phyloP scores from a whole-genome alignment of 805 yeast species.

The Myxozyma nipponensis region DNA sequence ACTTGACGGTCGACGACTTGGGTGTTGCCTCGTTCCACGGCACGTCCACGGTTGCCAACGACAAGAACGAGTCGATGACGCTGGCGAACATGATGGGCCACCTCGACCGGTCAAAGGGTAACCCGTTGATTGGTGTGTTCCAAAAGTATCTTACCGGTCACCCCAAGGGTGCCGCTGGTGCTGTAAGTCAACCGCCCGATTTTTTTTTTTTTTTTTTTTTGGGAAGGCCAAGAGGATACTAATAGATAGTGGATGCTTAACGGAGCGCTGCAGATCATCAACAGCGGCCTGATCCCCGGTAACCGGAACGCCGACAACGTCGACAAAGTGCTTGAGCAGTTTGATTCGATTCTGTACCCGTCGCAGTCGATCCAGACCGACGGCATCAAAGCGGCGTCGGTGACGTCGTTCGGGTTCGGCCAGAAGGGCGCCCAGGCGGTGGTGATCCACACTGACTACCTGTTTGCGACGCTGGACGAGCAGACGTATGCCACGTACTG shows the following conservation, averaged over 20 bases:
- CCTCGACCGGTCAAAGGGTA: conserved; percentile 95
- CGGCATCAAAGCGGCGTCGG: conserved; percentile 94
- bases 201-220: neutral
- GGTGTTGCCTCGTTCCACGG: conserved; percentile 99
- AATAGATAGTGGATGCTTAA: conserved; percentile 81
- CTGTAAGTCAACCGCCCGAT: conserved; percentile 37
- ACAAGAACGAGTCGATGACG: conserved; percentile 94
- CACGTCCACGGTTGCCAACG: conserved; percentile 97
- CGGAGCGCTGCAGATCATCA: conserved; percentile 91
- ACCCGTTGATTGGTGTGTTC: conserved; percentile 96
- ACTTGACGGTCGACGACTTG: conserved; percentile 88
- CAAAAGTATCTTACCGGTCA: conserved; percentile 99
- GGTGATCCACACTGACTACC: conserved; percentile 87
- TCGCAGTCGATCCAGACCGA: conserved; percentile 90
- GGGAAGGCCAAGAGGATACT: neutral
- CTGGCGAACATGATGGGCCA: conserved; percentile 90
- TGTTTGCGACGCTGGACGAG: conserved; percentile 76
- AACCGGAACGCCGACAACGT: conserved; percentile 98
- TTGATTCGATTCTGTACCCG: conserved; percentile 87
- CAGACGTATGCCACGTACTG: conserved; percentile 67
- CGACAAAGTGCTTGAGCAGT: conserved; percentile 77
- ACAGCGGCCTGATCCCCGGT: conserved; percentile 94
- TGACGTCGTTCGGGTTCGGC: conserved; percentile 98
- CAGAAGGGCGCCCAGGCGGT: conserved; percentile 98
- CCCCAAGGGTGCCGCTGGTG: conserved; percentile 99